These are phyloP conservation scores for Phaeosphaeria sp. DNA, from an alignment of 2,329 filamentous ascomycete genomes.

Conservation along the genomic window DNA sequence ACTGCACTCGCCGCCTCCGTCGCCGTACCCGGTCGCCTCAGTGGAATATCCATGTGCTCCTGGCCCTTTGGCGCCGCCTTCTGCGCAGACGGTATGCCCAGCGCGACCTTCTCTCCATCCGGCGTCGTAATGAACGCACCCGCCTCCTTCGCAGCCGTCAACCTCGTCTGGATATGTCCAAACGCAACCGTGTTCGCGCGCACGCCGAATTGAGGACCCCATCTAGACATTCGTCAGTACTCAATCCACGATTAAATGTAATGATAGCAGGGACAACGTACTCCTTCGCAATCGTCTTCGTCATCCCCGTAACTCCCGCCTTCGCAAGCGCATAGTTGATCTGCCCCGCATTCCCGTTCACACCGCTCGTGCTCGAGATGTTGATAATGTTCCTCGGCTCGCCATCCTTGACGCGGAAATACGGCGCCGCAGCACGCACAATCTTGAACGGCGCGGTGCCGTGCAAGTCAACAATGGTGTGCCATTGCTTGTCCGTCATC, in stretches of 20 bases:
- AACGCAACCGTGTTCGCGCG: constrained; percentile 85
- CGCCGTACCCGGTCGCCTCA: constrained; percentile 77
- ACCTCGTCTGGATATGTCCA: constrained; percentile 78
- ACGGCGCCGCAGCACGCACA: constrained; percentile 77
- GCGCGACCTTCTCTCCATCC: constrained; percentile 65
- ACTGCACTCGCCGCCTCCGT: constrained; percentile 82
- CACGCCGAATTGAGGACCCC: constrained; percentile 84
- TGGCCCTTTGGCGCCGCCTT: constrained; percentile 39
- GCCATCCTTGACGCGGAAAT: constrained; percentile 86
- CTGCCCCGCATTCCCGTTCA: constrained; percentile 90
- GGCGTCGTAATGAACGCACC: constrained; percentile 80
- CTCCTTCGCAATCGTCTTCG: constrained; percentile 89
- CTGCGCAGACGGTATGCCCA: constrained; percentile 54
- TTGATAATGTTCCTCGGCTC: constrained; percentile 82
- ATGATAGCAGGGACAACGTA: constrained; percentile 22
- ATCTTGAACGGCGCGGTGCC: constrained; percentile 86
- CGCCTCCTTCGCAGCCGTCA: constrained; percentile 85
- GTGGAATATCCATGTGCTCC: constrained; percentile 73
- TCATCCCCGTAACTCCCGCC: constrained; percentile 81
- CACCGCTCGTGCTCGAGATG: constrained; percentile 80
- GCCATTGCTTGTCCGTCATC: constrained; percentile 91
- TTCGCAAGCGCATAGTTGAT: constrained; percentile 88
- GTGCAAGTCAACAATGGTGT: constrained; percentile 84
- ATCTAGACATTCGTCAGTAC: constrained; percentile 49
- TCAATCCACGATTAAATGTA: background rate